These are phyloP conservation scores for Candida adriatica DNA, from an alignment of 805 yeast genomes.

Conservation along the genomic window DNA sequence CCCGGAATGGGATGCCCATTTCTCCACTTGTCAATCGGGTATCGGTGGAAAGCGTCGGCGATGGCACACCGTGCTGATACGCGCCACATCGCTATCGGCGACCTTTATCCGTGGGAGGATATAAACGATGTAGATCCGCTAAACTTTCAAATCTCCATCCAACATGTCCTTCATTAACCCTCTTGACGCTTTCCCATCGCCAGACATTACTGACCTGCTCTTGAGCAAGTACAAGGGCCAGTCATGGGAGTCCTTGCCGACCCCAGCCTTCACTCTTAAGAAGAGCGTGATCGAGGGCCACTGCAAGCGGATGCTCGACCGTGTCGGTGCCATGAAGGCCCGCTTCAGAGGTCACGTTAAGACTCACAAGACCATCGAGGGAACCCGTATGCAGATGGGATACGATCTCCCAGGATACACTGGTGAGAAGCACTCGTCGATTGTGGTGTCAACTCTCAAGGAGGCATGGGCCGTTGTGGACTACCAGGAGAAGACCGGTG, in stretches of 20 bases:
- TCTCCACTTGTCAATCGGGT: too few relatives aligned
- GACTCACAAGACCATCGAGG: slow-evolving; percentile 66
- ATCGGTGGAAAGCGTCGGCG: too few relatives aligned
- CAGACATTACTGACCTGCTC: slow-evolving; percentile 10
- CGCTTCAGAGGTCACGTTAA: slow-evolving; percentile 67
- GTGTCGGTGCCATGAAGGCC: slow-evolving; percentile 30
- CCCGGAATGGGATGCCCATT: too few relatives aligned
- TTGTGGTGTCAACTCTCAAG: slow-evolving; percentile 61
- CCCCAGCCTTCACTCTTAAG: slow-evolving; percentile 53
- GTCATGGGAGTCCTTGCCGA: slow-evolving; percentile 40
- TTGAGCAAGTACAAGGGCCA: slow-evolving; percentile 33
- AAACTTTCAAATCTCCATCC: too few relatives aligned
- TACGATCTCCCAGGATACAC: slow-evolving; percentile 26
- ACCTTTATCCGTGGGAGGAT: too few relatives aligned
- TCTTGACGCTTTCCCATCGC: slow-evolving; percentile 12
- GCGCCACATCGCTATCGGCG: too few relatives aligned
- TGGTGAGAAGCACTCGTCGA: slow-evolving; percentile 34
- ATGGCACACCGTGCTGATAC: too few relatives aligned
- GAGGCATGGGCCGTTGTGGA: slow-evolving; percentile 53
- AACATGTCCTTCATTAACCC: slow-evolving; percentile 11
- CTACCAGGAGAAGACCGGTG: slow-evolving; percentile 24
- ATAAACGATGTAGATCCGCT: too few relatives aligned
- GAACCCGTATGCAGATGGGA: slow-evolving; percentile 48
- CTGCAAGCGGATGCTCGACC: slow-evolving; percentile 38
- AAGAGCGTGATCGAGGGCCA: slow-evolving; percentile 32